Conservation (phyloP, 2,329 filamentous ascomycete genomes). For the Teratosphaeria viscida region DNA sequence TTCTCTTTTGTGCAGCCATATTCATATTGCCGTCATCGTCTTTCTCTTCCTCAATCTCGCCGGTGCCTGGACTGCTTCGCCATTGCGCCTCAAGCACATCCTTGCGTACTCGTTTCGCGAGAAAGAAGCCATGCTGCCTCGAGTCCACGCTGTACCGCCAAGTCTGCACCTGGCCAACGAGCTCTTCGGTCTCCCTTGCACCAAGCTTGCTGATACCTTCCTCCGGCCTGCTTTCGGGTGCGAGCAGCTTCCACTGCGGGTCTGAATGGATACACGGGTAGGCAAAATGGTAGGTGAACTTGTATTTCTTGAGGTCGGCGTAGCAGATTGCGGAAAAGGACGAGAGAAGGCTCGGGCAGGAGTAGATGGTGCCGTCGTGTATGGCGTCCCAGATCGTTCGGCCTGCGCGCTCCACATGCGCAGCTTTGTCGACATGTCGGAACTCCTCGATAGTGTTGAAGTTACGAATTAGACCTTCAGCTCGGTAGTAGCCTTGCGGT, state of each 20-base stretch:
- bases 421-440: conserved; percentile 67
- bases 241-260: conserved; percentile 61
- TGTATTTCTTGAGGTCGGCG: conserved; percentile 94
- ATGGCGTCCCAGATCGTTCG: conserved; percentile 96
- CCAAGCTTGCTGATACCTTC: conserved; percentile 45
- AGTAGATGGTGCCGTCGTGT: conserved; percentile 91
- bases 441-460: conserved; percentile 95
- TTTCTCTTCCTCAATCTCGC: conserved; percentile 19
- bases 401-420: conserved; percentile 67
- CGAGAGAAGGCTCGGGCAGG: conserved; percentile 79
- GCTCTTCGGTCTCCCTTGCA: conserved; percentile 59
- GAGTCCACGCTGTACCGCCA: conserved; percentile 77
- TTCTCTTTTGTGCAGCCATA: conserved; percentile 26
- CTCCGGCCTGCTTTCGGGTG: conserved; percentile 17
- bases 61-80: conserved; percentile 16
- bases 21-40: conserved; percentile 23
- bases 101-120: conserved; percentile 64
- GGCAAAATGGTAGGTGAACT: conserved; percentile 95
- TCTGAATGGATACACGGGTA: conserved; percentile 90
- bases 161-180: conserved; percentile 75
- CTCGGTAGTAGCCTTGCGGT: conserved; percentile 63
- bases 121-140: conserved; percentile 86
- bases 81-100: conserved; percentile 25
- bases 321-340: conserved; percentile 86
- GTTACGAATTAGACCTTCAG: conserved; percentile 90